A percentile compares a stretch with the other conserved stretches of the same genome.
Evolutionary conservation across 1,284 basidiomycete species (phyloP).

Genomic region (Hymenochaete sp.): DNA sequence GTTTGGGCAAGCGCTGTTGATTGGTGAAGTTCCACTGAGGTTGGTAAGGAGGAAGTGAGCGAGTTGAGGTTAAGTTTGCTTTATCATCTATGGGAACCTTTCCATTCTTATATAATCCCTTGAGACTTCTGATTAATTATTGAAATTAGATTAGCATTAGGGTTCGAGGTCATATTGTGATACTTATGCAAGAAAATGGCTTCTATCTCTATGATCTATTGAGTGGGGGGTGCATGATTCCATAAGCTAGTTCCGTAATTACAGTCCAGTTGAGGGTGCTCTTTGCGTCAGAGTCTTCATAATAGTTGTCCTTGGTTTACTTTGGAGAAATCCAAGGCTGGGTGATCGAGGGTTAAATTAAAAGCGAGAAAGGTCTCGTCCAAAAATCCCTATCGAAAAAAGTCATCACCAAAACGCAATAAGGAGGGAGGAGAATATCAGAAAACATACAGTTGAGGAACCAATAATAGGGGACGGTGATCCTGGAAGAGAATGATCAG

Average conservation of each 20-base stretch:
- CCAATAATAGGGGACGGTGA: constrained; percentile 68
- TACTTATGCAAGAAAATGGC: background rate
- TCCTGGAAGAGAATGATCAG: constrained; percentile 31
- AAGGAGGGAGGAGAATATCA: constrained; percentile 5
- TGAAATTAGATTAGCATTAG: too few species aligned
- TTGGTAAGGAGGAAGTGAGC: background rate
- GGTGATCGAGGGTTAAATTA: constrained; percentile 28
- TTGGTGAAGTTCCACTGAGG: constrained; percentile 11
- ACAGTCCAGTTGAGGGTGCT: too few species aligned
- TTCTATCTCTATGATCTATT: background rate
- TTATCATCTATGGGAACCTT: background rate
- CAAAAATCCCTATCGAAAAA: constrained; percentile 54
- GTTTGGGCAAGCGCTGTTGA: constrained; percentile 6
- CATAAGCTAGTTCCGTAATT: too few species aligned
- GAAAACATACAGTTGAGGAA: constrained; percentile 46
- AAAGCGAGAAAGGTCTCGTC: constrained; percentile 72
- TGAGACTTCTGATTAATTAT: too few species aligned
- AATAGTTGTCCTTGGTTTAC: too few species aligned
- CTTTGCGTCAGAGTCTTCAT: too few species aligned
- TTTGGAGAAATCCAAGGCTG: too few species aligned
- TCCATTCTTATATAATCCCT: background rate
- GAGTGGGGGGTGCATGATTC: too few species aligned
- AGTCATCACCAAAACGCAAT: constrained; percentile 18
- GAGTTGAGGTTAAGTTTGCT: background rate
- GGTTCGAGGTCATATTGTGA: background rate